Base-by-base conservation (phyloP, 1,284 basidiomycete species). In the Moniliella sp. region DNA sequence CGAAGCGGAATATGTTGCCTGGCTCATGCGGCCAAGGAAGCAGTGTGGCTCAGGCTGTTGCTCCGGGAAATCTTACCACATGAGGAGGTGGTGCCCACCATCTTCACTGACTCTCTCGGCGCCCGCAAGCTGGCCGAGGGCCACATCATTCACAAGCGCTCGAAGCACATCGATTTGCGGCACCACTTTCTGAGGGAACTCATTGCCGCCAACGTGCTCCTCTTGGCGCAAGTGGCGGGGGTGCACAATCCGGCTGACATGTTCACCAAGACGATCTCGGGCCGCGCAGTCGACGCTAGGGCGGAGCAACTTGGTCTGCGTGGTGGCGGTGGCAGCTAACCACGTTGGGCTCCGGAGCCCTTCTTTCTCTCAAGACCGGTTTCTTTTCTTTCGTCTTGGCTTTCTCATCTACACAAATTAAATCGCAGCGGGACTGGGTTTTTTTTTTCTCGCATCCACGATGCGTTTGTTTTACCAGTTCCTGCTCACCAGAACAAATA, bases 61-160 rank as follows among this genome's bases (percentile, higher is more conserved):
- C 28, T 30, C 28, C 12, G 9, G 7, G 28, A 30, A 11, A n/a
- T 30, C 16, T n/a, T n/a, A n/a, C n/a, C n/a, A n/a, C n/a, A n/a
- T n/a, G n/a, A n/a, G n/a, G n/a, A n/a, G 10, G 10, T 11, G 4
- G 28, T 18, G 5, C 12, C 10, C 4, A 12, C 5, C 15, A 30
- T 30, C 16, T 16, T 18, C 16, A 30, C 28, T 12, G 28, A 30
- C 28, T 18, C 7, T 5, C 18, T 13, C 5, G 18, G 28, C 11
- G 28, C 28, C 11, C n/a, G 21, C n/a, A 18, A 16, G 12, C 18
- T 30, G 11, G 10, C 16, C 2, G 9, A 18, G 4, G 18, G 21
- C 15, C 28, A 16, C 3, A 14, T 7, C 5, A 8, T 18, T 4
- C 28, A 30, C 16, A 14, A 16, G 5, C 10, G 14, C 10, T 15